Evolutionary conservation across 1,284 basidiomycete species (phyloP).

Genomic region (Inonotus obliquus): DNA sequence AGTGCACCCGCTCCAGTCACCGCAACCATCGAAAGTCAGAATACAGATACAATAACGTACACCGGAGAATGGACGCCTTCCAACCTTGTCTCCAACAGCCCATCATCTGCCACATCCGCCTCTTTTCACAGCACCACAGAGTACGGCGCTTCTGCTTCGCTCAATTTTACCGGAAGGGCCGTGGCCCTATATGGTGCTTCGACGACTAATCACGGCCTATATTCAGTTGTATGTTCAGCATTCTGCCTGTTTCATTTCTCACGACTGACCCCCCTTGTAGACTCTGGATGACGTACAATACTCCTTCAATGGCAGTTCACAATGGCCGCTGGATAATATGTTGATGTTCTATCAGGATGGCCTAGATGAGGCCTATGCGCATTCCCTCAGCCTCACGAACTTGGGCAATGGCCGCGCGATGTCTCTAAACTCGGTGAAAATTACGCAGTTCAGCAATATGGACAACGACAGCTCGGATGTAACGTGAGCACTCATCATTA

Average conservation of each 20-base stretch:
- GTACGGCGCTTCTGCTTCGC: constrained; percentile 5
- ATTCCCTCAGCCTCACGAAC: constrained; percentile 29
- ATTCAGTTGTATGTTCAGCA: constrained; percentile 16
- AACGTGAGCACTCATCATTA: not conserved
- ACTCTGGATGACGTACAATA: constrained; percentile 26
- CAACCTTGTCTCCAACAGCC: constrained; percentile 6
- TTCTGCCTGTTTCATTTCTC: constrained; percentile 29
- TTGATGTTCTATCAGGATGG: constrained; percentile 32
- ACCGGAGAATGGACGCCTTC: constrained; percentile 7
- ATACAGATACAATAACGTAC: constrained; percentile 10
- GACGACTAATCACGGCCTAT: constrained; percentile 11
- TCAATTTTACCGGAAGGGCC: constrained; percentile 14
- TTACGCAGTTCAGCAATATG: constrained; percentile 17
- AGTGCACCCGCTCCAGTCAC: not conserved
- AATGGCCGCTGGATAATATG: constrained; percentile 31
- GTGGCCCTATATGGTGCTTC: constrained; percentile 10
- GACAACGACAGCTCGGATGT: not conserved
- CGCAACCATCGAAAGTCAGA: constrained; percentile 7
- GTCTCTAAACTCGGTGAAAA: constrained; percentile 21
- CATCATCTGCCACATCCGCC: constrained; percentile 2
- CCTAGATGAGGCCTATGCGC: constrained; percentile 27
- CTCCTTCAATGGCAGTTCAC: constrained; percentile 30
- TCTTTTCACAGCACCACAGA: constrained; percentile 10
- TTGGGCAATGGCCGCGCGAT: constrained; percentile 19
- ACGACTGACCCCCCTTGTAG: not conserved